Percentiles rank a stretch among this genome's conserved stretches.
phyloP scores from a whole-genome alignment of 352 stramenopile genomes.

The Globisporangium paroecandrum region DNA sequence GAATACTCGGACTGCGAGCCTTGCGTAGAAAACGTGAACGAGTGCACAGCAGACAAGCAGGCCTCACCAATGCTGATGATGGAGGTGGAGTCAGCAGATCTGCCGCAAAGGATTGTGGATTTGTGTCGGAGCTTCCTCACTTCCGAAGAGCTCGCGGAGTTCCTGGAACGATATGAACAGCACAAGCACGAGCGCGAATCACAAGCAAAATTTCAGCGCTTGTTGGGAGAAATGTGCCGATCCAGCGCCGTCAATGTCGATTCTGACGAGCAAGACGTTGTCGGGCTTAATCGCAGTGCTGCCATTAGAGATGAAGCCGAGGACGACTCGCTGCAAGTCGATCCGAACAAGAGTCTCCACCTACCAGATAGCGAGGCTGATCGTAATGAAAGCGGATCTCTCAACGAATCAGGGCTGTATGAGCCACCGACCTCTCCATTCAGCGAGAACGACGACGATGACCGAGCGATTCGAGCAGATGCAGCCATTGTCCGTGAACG shows the following conservation, averaged over 20 bases:
- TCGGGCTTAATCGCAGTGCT: neutral
- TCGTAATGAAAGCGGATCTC: too few species aligned
- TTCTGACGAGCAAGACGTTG: neutral
- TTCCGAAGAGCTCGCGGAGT: neutral
- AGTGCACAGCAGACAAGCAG: neutral
- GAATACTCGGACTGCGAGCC: neutral
- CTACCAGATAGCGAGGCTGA: neutral
- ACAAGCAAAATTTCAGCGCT: neutral
- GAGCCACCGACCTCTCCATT: too few species aligned
- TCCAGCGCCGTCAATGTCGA: constrained; percentile 5
- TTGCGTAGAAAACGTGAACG: neutral
- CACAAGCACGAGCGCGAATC: neutral
- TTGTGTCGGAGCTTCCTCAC: constrained; percentile 8
- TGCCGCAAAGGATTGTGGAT: neutral
- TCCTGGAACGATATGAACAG: neutral
- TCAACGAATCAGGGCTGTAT: too few species aligned
- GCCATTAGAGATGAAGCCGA: neutral
- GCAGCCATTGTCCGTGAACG: constrained; percentile 9
- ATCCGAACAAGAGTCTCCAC: neutral
- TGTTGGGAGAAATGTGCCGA: neutral
- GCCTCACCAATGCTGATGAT: too few species aligned
- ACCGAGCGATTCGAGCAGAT: constrained; percentile 8
- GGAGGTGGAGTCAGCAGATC: neutral
- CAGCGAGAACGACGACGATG: neutral
- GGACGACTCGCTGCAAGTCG: neutral